phyloP scores from a whole-genome alignment of 1,284 basidiomycete species.

The Malassezia brasiliensis region DNA sequence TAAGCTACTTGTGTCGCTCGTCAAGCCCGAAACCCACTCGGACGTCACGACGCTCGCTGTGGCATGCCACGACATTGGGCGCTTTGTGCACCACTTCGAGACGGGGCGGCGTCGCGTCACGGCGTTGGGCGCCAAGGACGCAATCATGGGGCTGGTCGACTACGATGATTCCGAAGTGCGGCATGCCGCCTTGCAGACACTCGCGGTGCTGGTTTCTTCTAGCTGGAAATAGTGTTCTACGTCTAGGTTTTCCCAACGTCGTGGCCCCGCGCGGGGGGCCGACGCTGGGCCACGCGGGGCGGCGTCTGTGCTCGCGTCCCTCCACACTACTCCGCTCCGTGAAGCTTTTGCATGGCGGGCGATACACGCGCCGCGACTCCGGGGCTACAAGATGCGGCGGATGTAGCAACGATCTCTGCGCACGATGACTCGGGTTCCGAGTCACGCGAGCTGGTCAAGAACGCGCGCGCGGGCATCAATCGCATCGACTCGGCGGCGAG shows the following conservation, averaged over 20 bases:
- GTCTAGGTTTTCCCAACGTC: neutral
- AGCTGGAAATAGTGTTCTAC: constrained; percentile 29
- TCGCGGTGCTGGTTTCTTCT: constrained; percentile 33
- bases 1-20: constrained; percentile 69
- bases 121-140: constrained; percentile 74
- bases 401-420: neutral
- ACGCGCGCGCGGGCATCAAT: neutral
- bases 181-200: constrained; percentile 64
- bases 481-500: constrained; percentile 33
- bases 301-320: neutral
- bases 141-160: constrained; percentile 89
- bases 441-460: neutral
- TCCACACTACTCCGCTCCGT: neutral
- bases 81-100: constrained; percentile 39
- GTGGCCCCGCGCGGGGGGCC: neutral
- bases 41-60: constrained; percentile 35
- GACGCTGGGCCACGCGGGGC: neutral
- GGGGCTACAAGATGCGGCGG: neutral
- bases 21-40: constrained; percentile 17
- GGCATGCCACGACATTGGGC: constrained; percentile 39
- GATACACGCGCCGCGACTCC: too few relatives aligned
- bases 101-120: constrained; percentile 55
- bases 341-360: too few relatives aligned
- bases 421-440: too few relatives aligned
- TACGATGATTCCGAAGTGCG: constrained; percentile 78